phyloP scores from a whole-genome alignment of 495 filamentous ascomycete genomes.

The Penicillium taxi region DNA sequence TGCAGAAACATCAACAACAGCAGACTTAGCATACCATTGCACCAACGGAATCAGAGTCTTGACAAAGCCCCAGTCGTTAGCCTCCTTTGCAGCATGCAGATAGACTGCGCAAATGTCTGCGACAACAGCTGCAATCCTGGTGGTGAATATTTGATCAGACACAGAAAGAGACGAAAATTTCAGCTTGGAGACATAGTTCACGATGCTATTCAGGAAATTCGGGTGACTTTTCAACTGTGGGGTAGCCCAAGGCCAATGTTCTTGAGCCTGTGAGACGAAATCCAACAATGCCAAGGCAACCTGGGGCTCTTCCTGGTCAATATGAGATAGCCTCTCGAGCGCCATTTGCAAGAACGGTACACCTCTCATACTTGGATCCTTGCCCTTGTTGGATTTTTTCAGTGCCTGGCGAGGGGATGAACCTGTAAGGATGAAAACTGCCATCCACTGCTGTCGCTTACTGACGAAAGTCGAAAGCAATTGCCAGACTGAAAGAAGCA shows the following conservation, averaged over 20 bases:
- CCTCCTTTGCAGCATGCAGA: slow-evolving; percentile 70
- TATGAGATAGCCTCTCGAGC: slow-evolving; percentile 60
- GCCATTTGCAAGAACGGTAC: slow-evolving; percentile 66
- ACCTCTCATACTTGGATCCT: slow-evolving; percentile 35
- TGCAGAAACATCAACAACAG: slow-evolving; percentile 61
- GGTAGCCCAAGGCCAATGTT: slow-evolving; percentile 89
- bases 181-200: slow-evolving; percentile 59
- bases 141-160: slow-evolving; percentile 44
- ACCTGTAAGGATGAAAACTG: slow-evolving; percentile 85
- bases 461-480: slow-evolving; percentile 82
- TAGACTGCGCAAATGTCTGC: slow-evolving; percentile 89
- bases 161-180: slow-evolving; percentile 40
- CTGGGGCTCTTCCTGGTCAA: slow-evolving; percentile 53
- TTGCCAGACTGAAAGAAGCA: slow-evolving; percentile 67
- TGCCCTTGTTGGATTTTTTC: slow-evolving; percentile 42
- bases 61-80: slow-evolving; percentile 55
- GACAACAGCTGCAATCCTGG: slow-evolving; percentile 69
- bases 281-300: slow-evolving; percentile 67
- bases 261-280: slow-evolving; percentile 77
- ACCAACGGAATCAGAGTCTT: slow-evolving; percentile 64
- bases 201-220: slow-evolving; percentile 59
- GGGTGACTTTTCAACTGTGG: slow-evolving; percentile 64
- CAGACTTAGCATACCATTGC: slow-evolving; percentile 66
- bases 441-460: slow-evolving; percentile 90
- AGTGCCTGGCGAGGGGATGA: slow-evolving; percentile 67